Base-by-base conservation (phyloP, 352 stramenopile genomes). In the Globisporangium mamillatum region DNA sequence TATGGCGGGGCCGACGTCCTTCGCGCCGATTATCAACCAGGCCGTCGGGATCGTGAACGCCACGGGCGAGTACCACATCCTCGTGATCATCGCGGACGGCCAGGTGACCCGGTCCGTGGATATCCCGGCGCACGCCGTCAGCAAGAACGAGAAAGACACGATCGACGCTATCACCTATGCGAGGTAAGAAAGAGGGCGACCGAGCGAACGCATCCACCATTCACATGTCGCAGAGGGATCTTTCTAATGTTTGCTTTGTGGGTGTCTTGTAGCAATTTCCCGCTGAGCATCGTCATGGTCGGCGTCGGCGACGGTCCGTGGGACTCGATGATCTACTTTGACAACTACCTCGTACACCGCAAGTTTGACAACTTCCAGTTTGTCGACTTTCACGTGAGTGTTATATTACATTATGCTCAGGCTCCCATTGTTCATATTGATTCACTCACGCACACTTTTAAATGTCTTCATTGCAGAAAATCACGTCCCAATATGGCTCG, bases 301-400 rank as follows among this genome's bases (percentile, higher is more conserved):
- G 84, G 86, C 27, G 88, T 95, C 25, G 88, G 86, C 16, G 88
- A 95, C 57, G 86, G 86, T 3, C 88, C 88, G 53, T 95, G 84
- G 86, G 84, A 93, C 56, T 85, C 78, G 22, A 90, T 94, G 81
- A 86, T 86, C 50, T 86, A 91, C 66, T 91, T 92, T 68, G 84
- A 93, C 71, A 78, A 92, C 67, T 89, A 93, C 69, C 78, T 95
- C 36, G 62, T 85, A 29, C 72, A 91, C 69, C 81, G 86, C 63
- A 80, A 87, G 38, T 95, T 95, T 68, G 89, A 96, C 75, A 95
- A 94, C 64, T 94, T 97, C 62, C 85, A 94, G 67, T 95, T 95
- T 63, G 84, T 97, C 55, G 82, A 95, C 41, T 97, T 92, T 53
- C 73, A 91, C 67, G 75, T 84, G 68, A 64, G 78, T 72, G 7